Conservation (phyloP, 2,329 filamentous ascomycete genomes). For the Aspergillus sp. region DNA sequence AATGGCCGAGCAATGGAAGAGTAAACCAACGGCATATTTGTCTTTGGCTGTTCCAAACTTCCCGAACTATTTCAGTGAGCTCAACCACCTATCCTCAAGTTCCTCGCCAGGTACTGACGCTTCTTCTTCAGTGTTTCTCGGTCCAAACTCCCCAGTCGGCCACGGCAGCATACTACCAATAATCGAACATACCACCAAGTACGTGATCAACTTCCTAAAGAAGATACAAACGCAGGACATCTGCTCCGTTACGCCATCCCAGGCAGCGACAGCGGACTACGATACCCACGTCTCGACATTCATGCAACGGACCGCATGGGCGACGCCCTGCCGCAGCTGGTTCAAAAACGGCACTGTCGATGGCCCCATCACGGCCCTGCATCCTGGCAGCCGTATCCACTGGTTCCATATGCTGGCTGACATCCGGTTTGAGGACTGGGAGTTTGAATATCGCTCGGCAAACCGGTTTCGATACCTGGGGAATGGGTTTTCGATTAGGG, state of each 20-base stretch:
- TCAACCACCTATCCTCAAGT: not conserved
- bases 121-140: conserved; percentile 35
- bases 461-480: conserved; percentile 10
- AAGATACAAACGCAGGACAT: conserved; percentile 50
- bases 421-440: conserved; percentile 1
- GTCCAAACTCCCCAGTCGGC: conserved; percentile 53
- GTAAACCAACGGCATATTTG: conserved; percentile 27
- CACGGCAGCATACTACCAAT: conserved; percentile 55
- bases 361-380: not conserved
- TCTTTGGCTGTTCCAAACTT: conserved; percentile 14
- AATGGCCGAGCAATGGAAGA: conserved; percentile 17
- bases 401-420: conserved; percentile 5
- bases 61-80: conserved; percentile 28
- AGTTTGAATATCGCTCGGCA: not conserved
- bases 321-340: not conserved
- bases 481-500: not conserved
- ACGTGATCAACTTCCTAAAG: conserved; percentile 50
- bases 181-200: conserved; percentile 52
- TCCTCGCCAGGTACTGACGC: not conserved
- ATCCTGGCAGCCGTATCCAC: conserved; percentile 1
- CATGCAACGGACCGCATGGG: conserved; percentile 36
- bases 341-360: conserved; percentile 6
- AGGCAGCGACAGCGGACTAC: conserved; percentile 21
- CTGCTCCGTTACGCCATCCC: conserved; percentile 44
- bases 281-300: conserved; percentile 42